Conservation (phyloP, 2,329 filamentous ascomycete species). For the Diaporthe helianthi region DNA sequence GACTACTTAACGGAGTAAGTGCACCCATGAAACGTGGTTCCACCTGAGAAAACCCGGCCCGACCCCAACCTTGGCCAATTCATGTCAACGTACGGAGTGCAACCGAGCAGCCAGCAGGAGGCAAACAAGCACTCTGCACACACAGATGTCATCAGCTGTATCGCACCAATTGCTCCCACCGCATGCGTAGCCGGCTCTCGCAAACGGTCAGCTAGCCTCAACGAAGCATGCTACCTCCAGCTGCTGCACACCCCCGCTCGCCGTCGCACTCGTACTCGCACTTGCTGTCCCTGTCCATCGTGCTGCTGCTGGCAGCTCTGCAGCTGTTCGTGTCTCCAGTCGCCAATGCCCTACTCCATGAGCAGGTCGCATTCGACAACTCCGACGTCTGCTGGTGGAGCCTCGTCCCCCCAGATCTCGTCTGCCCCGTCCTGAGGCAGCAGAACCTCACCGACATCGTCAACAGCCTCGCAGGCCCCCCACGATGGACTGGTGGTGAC, state of each 20-base stretch:
- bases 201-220: slow-evolving; percentile 6
- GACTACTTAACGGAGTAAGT: no score
- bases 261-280: neutral
- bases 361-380: slow-evolving; percentile 33
- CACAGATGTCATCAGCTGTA: neutral
- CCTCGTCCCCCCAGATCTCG: slow-evolving; percentile 27
- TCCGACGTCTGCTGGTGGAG: slow-evolving; percentile 34
- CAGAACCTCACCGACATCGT: slow-evolving; percentile 52
- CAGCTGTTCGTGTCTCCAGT: neutral
- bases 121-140: neutral
- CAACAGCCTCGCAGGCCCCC: slow-evolving; percentile 43
- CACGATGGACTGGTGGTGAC: slow-evolving; percentile 36
- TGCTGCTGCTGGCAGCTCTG: slow-evolving; percentile 16
- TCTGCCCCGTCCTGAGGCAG: slow-evolving; percentile 38
- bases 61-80: neutral
- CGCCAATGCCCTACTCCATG: slow-evolving; percentile 22
- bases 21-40: slow-evolving; percentile 13
- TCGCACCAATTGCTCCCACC: neutral
- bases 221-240: slow-evolving; percentile 12
- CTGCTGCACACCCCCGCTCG: no score
- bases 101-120: no score
- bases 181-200: neutral
- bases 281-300: neutral
- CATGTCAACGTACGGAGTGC: no score
- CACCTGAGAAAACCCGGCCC: neutral